phyloP scores from a whole-genome alignment of 208 protist genomes.

The Vickermania spadyakhi region DNA sequence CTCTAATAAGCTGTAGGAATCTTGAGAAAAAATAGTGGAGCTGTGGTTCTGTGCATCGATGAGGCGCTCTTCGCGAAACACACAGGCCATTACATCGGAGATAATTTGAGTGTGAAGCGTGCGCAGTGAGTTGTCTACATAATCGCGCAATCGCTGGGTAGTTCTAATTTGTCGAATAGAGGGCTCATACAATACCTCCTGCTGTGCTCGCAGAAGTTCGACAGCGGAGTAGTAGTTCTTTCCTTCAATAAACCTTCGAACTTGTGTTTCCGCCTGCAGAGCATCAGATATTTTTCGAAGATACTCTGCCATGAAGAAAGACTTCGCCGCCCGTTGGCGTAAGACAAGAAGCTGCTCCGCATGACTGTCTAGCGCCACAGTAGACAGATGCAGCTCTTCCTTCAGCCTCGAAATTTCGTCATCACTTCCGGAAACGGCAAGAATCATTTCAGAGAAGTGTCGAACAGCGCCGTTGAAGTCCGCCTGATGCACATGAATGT shows the following conservation, averaged over 20 bases:
- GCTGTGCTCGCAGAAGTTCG: slow-evolving; percentile 33
- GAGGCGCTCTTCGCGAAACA: slow-evolving; percentile 64
- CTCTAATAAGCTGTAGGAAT: not conserved
- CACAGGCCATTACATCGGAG: slow-evolving; percentile 60
- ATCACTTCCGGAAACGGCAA: slow-evolving; percentile 71
- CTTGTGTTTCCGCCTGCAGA: slow-evolving; percentile 40
- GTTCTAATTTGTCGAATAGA: slow-evolving; percentile 38
- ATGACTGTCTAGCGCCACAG: slow-evolving; percentile 50
- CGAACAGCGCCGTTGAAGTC: slow-evolving; percentile 75
- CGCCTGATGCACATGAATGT: slow-evolving; percentile 72
- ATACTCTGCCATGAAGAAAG: slow-evolving; percentile 55
- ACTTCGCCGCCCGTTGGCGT: slow-evolving; percentile 58
- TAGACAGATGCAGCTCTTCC: slow-evolving; percentile 38
- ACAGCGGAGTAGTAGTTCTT: slow-evolving; percentile 64
- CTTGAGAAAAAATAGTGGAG: slow-evolving; percentile 37
- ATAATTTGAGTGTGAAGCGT: slow-evolving; percentile 56
- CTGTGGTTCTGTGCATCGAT: slow-evolving; percentile 46
- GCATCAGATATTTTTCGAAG: slow-evolving; percentile 41
- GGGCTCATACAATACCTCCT: slow-evolving; percentile 22
- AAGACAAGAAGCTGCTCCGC: slow-evolving; percentile 61
- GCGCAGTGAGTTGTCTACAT: slow-evolving; percentile 30
- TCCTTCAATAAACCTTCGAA: slow-evolving; percentile 26
- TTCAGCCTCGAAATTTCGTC: slow-evolving; percentile 69
- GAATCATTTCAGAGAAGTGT: slow-evolving; percentile 78
- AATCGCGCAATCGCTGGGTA: slow-evolving; percentile 41